Conservation (phyloP, 148 eudicot genomes). For the Bassia scoparia region DNA sequence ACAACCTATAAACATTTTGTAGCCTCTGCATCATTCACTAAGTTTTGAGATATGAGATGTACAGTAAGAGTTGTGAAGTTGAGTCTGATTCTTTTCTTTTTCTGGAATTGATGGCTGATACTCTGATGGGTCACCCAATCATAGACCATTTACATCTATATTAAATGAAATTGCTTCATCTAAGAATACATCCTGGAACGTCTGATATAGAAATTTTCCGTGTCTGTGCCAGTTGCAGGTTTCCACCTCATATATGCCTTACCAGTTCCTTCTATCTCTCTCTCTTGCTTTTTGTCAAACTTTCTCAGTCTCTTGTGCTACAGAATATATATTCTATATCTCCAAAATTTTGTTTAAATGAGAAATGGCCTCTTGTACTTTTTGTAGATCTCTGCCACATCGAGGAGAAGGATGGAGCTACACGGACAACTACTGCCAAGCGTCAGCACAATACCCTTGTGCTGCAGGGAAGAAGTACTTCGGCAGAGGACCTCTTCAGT, state of each 20-base stretch:
- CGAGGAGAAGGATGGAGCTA: conserved; percentile 27
- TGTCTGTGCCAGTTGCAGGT: too few relatives aligned
- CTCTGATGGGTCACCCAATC: neutral
- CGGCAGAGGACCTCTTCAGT: conserved; percentile 69
- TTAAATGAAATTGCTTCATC: too few relatives aligned
- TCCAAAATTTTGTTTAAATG: neutral
- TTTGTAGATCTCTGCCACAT: conserved; percentile 39
- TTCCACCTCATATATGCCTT: too few relatives aligned
- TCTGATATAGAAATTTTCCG: too few relatives aligned
- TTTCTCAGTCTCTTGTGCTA: too few relatives aligned
- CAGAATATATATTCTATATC: too few relatives aligned
- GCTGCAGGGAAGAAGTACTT: conserved; percentile 36
- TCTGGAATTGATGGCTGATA: neutral
- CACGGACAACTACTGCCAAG: conserved; percentile 31
- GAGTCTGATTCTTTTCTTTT: neutral
- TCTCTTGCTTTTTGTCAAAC: too few relatives aligned
- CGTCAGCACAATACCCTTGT: neutral
- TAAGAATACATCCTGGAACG: neutral
- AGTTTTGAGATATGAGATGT: neutral
- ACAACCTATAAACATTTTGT: neutral
- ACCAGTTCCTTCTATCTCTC: too few relatives aligned
- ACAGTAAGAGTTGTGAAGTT: neutral
- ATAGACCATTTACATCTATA: neutral
- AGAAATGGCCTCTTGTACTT: neutral
- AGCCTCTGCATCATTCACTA: neutral